phyloP scores from a whole-genome alignment of 345 rosid genomes.

The Carallia brachiata region DNA sequence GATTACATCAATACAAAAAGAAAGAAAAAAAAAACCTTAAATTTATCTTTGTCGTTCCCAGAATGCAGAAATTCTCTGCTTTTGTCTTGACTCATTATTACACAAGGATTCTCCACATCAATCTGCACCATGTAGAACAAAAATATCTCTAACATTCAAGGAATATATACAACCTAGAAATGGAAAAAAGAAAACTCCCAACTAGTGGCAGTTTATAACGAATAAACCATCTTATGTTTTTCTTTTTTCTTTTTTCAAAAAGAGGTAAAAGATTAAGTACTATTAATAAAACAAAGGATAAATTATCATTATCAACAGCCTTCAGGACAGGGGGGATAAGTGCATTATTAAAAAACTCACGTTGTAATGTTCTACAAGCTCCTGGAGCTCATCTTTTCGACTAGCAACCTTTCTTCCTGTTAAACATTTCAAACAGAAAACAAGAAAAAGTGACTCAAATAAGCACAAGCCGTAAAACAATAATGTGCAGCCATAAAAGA shows the following conservation, averaged over 20 bases:
- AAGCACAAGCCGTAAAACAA: conserved; percentile 4
- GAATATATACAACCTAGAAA: not conserved
- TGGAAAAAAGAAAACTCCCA: not conserved
- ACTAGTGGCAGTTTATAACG: no score
- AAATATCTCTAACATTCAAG: not conserved
- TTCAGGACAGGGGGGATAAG: not conserved
- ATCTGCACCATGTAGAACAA: conserved; percentile 41
- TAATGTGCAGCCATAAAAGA: not conserved
- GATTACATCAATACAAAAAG: not conserved
- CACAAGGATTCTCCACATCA: conserved; percentile 98
- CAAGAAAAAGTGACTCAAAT: conserved; percentile 2
- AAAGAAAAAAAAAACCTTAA: conserved; percentile 51
- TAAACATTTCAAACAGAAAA: conserved; percentile 18
- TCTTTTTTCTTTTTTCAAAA: no score
- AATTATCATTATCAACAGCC: not conserved
- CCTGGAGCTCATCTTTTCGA: conserved; percentile 79
- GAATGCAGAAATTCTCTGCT: conserved; percentile 98
- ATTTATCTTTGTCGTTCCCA: conserved; percentile 93
- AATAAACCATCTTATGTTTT: no score
- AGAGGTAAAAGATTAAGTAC: not conserved
- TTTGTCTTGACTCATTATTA: conserved; percentile 96
- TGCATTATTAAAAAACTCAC: conserved; percentile 44
- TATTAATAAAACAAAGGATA: not conserved
- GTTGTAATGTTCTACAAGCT: conserved; percentile 84
- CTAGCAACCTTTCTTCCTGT: conserved; percentile 77